Conservation (phyloP, 768 basidiomycete species). For the Mycena leptocephala region DNA sequence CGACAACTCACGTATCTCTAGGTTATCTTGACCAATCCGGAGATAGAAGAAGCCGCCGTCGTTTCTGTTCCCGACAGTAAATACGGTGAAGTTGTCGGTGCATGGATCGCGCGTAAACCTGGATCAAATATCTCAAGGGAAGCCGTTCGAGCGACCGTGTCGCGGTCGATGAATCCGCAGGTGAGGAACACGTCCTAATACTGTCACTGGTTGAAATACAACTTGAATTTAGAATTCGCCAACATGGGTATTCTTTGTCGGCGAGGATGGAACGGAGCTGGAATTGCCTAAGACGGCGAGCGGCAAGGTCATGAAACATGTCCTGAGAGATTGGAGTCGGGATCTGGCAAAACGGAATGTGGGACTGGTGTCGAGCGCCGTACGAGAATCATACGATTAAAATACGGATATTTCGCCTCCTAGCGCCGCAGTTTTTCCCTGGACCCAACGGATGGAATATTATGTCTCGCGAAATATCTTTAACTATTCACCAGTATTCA, state of each 20-base stretch:
- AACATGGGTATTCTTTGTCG: conserved; percentile 88
- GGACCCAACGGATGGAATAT: too few relatives aligned
- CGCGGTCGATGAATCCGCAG: conserved; percentile 84
- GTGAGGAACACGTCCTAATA: conserved; percentile 53
- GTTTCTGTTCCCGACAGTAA: conserved; percentile 78
- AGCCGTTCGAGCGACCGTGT: conserved; percentile 70
- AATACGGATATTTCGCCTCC: too few relatives aligned
- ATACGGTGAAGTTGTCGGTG: conserved; percentile 88
- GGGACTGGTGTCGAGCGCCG: conserved; percentile 48
- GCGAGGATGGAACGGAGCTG: conserved; percentile 70
- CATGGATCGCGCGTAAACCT: conserved; percentile 77
- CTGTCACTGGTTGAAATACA: background rate
- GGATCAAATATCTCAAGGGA: conserved; percentile 61
- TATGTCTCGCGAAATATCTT: too few relatives aligned
- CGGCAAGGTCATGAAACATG: conserved; percentile 90
- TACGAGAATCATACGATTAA: too few relatives aligned
- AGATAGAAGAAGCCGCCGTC: conserved; percentile 80
- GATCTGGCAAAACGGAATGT: conserved; percentile 64
- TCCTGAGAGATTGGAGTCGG: conserved; percentile 79
- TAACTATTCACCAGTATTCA: too few relatives aligned
- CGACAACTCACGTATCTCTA: background rate
- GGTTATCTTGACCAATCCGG: conserved; percentile 31
- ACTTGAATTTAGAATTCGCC: conserved; percentile 79
- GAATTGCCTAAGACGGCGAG: conserved; percentile 91
- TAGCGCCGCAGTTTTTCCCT: too few relatives aligned